Percentiles rank a stretch among this genome's conserved stretches.
Conservation (phyloP, 176 grass and related monocot genomes). For the Canna indica region DNA sequence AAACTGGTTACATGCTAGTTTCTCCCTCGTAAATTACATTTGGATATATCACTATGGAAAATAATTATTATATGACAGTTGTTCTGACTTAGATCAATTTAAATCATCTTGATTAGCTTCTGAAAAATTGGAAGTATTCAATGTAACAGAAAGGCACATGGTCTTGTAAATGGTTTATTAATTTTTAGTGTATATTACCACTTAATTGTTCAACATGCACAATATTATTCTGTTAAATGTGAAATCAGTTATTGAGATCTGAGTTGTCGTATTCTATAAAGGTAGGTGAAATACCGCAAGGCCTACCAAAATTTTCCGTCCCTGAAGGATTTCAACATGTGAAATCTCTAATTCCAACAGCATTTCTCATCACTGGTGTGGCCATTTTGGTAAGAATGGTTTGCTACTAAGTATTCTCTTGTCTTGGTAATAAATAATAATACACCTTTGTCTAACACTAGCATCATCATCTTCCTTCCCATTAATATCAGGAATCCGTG, state of each 20-base stretch:
- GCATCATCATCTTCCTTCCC: not conserved
- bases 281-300: conserved; percentile 97
- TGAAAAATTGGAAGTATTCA: not conserved
- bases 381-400: conserved; percentile 74
- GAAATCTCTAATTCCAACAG: conserved; percentile 61
- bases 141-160: not conserved
- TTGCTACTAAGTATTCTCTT: not conserved
- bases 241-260: conserved; percentile 1
- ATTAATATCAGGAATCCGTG: conserved; percentile 79
- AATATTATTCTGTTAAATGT: not conserved
- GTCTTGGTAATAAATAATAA: conserved; percentile 21
- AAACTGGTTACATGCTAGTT: not conserved
- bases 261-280: conserved; percentile 21
- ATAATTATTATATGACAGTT: not conserved
- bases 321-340: conserved; percentile 76
- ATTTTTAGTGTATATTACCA: not conserved
- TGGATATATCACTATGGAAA: not conserved
- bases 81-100: not conserved
- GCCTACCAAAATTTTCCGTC: conserved; percentile 74
- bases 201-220: not conserved
- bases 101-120: not conserved
- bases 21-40: not conserved
- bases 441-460: not conserved
- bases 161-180: not conserved
- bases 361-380: conserved; percentile 87